Evolutionary conservation across 225 moss, liverwort and hornwort species (phyloP).

Genomic region (Rhytidiadelphus loreus): DNA sequence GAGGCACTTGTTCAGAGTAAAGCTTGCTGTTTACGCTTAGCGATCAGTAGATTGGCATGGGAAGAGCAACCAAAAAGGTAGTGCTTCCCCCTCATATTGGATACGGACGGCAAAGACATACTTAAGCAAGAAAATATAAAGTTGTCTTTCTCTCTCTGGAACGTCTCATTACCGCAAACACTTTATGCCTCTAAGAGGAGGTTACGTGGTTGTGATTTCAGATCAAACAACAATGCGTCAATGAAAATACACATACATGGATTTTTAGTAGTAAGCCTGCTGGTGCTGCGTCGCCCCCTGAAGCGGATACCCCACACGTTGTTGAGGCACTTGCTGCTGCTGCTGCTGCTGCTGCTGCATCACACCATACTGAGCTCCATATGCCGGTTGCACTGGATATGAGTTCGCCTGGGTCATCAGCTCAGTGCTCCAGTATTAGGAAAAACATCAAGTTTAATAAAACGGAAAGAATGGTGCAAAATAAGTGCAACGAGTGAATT

Average conservation of each 20-base stretch:
- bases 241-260: constrained; percentile 25
- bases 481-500: neutral
- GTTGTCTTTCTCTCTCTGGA: constrained; percentile 5
- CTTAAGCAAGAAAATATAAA: neutral
- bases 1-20: constrained; percentile 33
- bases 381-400: constrained; percentile 37
- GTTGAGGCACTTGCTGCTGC: constrained; percentile 42
- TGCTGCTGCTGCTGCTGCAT: constrained; percentile 34
- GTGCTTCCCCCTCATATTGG: constrained; percentile 17
- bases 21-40: constrained; percentile 5
- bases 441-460: neutral
- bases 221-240: constrained; percentile 13
- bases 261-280: constrained; percentile 33
- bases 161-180: constrained; percentile 6
- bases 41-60: constrained; percentile 27
- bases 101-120: constrained; percentile 3
- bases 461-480: neutral
- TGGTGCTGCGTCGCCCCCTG: constrained; percentile 48
- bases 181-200: constrained; percentile 4
- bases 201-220: constrained; percentile 8
- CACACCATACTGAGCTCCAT: constrained; percentile 41
- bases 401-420: constrained; percentile 28
- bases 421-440: neutral
- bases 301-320: constrained; percentile 43
- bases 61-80: constrained; percentile 25